phyloP scores from a whole-genome alignment of 192 early-diverging fungal genomes.

The Globomyces pollinis-pini region DNA sequence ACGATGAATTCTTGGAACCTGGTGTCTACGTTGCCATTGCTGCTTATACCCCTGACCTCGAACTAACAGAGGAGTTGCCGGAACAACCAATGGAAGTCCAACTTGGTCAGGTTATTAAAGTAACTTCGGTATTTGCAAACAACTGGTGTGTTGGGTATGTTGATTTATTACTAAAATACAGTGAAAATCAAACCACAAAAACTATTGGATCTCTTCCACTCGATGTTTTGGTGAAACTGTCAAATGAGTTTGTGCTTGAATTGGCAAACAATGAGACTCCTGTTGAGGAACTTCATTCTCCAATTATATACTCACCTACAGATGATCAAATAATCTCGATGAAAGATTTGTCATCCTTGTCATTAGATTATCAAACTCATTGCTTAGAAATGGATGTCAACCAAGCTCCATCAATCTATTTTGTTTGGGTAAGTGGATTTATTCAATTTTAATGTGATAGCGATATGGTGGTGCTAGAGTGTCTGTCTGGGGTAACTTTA shows the following conservation, averaged over 20 bases:
- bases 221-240: not conserved
- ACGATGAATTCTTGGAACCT: not conserved
- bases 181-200: slow-evolving; percentile 2
- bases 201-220: not conserved
- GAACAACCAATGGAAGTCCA: not conserved
- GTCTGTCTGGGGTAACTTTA: slow-evolving; percentile 5
- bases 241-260: not conserved
- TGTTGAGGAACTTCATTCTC: not conserved
- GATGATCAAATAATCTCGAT: not conserved
- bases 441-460: no score
- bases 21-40: not conserved
- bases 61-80: no score
- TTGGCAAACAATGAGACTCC: not conserved
- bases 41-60: not conserved
- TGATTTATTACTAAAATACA: not conserved
- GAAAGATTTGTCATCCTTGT: not conserved
- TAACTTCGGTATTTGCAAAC: not conserved
- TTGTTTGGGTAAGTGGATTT: no score
- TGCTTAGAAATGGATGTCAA: not conserved
- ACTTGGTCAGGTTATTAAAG: slow-evolving; percentile 7
- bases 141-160: slow-evolving; percentile 3
- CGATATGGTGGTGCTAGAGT: slow-evolving; percentile 1
- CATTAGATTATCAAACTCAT: not conserved
- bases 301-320: not conserved
- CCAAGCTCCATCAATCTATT: not conserved